Conservation (phyloP, 192 early-diverging fungal species). For the Coemansia sp. region DNA sequence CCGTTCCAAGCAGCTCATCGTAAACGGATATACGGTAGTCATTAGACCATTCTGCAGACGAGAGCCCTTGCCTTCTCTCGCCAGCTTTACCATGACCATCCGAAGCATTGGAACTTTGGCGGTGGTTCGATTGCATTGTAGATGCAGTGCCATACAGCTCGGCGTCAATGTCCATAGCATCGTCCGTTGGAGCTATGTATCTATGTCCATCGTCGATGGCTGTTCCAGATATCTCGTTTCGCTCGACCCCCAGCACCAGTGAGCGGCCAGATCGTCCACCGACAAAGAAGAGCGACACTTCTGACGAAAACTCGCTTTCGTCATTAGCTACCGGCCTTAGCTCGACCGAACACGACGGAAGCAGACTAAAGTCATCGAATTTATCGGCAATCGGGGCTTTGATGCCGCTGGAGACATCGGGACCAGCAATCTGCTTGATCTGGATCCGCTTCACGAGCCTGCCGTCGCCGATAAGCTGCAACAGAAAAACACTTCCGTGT, state of each 20-base stretch:
- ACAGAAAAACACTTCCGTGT: conserved; percentile 69
- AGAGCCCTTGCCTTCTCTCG: conserved; percentile 16
- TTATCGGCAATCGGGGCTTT: conserved; percentile 17
- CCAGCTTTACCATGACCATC: not conserved
- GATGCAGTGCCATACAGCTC: conserved; percentile 31
- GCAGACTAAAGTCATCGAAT: conserved; percentile 35
- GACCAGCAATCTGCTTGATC: conserved; percentile 44
- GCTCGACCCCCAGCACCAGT: conserved; percentile 32
- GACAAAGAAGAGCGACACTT: conserved; percentile 33
- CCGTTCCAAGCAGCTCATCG: conserved; percentile 76
- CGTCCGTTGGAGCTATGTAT: not conserved
- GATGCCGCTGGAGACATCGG: conserved; percentile 7
- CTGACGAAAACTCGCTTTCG: conserved; percentile 13
- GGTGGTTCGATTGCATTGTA: conserved; percentile 9
- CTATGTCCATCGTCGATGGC: not conserved
- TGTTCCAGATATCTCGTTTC: not conserved
- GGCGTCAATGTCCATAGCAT: conserved; percentile 27
- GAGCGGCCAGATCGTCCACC: conserved; percentile 43
- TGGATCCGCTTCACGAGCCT: conserved; percentile 74
- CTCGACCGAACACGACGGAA: conserved; percentile 35
- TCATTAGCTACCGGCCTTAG: conserved; percentile 19
- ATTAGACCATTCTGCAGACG: conserved; percentile 23
- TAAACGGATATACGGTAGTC: conserved; percentile 66
- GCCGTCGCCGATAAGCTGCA: conserved; percentile 75
- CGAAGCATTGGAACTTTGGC: not conserved